Percentiles rank a stretch among this genome's conserved stretches.
These are phyloP conservation scores for Gloeophyllum trabeum DNA, from an alignment of 768 basidiomycete genomes.

Conservation along the genomic window DNA sequence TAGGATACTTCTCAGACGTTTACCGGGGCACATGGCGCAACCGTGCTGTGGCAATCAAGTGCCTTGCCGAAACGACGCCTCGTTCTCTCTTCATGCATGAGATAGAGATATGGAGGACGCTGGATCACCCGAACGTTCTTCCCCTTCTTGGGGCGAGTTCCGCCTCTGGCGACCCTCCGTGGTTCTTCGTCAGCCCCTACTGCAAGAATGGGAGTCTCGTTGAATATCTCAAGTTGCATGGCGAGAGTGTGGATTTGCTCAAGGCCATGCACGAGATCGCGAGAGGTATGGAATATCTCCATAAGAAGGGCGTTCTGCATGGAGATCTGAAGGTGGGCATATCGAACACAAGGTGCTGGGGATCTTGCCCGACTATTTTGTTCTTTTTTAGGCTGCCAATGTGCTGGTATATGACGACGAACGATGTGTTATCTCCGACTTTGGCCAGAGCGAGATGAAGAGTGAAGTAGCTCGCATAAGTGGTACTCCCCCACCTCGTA, in stretches of 20 bases:
- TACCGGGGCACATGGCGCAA: slow-evolving; percentile 68
- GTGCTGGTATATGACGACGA: slow-evolving; percentile 61
- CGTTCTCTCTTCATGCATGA: slow-evolving; percentile 58
- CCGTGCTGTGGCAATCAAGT: slow-evolving; percentile 60
- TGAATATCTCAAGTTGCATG: slow-evolving; percentile 34
- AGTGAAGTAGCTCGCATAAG: slow-evolving; percentile 55
- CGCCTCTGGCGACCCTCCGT: slow-evolving; percentile 55
- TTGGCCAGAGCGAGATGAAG: slow-evolving; percentile 76
- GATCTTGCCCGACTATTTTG: neutral
- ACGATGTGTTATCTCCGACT: slow-evolving; percentile 69
- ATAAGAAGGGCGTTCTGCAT: slow-evolving; percentile 56
- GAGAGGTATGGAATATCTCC: slow-evolving; percentile 75
- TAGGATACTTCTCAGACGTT: slow-evolving; percentile 70
- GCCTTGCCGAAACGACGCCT: slow-evolving; percentile 50
- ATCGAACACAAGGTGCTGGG: no score
- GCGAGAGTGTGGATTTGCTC: slow-evolving; percentile 31
- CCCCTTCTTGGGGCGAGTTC: slow-evolving; percentile 72
- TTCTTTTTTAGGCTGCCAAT: slow-evolving; percentile 46
- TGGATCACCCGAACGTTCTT: slow-evolving; percentile 60
- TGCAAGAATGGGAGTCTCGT: slow-evolving; percentile 54
- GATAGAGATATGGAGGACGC: slow-evolving; percentile 58
- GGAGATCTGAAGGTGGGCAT: slow-evolving; percentile 71
- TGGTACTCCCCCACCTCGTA: slow-evolving; percentile 35
- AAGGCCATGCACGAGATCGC: slow-evolving; percentile 66
- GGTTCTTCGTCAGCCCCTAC: slow-evolving; percentile 74